Conservation (phyloP, 352 stramenopile genomes). For the Phytophthora multivora region DNA sequence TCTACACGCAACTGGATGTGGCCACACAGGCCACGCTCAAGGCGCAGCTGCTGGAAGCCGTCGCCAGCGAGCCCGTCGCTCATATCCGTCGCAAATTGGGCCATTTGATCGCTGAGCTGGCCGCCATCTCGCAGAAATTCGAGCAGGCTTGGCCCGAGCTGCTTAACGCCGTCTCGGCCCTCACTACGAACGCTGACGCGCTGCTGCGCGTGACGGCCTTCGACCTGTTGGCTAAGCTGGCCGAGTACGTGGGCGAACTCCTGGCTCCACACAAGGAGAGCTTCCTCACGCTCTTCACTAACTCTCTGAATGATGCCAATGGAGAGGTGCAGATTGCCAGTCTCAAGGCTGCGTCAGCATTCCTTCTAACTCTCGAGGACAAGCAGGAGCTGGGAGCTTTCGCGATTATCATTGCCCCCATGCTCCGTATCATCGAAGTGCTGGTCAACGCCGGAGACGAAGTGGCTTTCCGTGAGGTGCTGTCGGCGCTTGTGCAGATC, state of each 20-base stretch:
- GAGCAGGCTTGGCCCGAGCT: constrained; percentile 77
- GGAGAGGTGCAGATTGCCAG: constrained; percentile 71
- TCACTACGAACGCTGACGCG: constrained; percentile 62
- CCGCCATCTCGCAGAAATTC: constrained; percentile 53
- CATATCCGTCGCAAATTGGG: constrained; percentile 85
- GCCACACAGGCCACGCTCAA: constrained; percentile 64
- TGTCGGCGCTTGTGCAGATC: constrained; percentile 75
- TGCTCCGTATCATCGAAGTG: constrained; percentile 80
- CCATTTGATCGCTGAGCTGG: constrained; percentile 79
- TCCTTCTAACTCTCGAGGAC: constrained; percentile 78
- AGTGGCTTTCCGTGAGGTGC: constrained; percentile 67
- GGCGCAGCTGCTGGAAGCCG: constrained; percentile 71
- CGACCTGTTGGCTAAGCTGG: constrained; percentile 75
- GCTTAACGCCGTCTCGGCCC: constrained; percentile 58
- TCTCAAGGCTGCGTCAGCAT: constrained; percentile 72
- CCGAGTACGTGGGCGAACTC: constrained; percentile 69
- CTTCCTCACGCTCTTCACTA: constrained; percentile 81
- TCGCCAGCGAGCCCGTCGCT: constrained; percentile 64
- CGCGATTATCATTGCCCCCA: constrained; percentile 66
- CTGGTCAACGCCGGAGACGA: constrained; percentile 69
- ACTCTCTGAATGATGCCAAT: constrained; percentile 67
- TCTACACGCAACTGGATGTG: constrained; percentile 69
- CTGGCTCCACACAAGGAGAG: constrained; percentile 78
- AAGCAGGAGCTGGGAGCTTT: constrained; percentile 72
- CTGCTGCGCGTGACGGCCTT: constrained; percentile 78